phyloP scores from a whole-genome alignment of 2,329 filamentous ascomycete species.

The Rutstroemia sp. region DNA sequence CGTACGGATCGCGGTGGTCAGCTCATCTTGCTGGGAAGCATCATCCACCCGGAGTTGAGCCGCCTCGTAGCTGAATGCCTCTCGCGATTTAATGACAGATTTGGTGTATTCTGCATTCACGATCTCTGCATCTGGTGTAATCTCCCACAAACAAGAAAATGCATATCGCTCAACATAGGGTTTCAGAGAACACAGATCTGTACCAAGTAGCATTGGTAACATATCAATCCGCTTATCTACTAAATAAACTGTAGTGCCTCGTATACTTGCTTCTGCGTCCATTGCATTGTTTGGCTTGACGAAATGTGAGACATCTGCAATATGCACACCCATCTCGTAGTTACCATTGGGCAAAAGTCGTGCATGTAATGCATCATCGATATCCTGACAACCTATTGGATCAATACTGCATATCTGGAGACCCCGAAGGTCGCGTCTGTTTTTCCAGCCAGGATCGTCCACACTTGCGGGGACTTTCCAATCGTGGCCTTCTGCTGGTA shows the following conservation, averaged over 20 bases:
- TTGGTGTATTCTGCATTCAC: slow-evolving; percentile 87
- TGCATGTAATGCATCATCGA: slow-evolving; percentile 93
- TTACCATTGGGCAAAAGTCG: slow-evolving; percentile 82
- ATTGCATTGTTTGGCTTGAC: slow-evolving; percentile 96
- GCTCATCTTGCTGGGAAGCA: slow-evolving; percentile 73
- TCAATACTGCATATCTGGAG: slow-evolving; percentile 96
- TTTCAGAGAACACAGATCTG: slow-evolving; percentile 92
- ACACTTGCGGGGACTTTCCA: slow-evolving; percentile 82
- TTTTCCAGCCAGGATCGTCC: slow-evolving; percentile 80
- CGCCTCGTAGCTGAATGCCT: slow-evolving; percentile 96
- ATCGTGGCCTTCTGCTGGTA: slow-evolving; percentile 84
- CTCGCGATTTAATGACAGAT: slow-evolving; percentile 92
- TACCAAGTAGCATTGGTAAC: slow-evolving; percentile 93
- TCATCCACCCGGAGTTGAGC: slow-evolving; percentile 94
- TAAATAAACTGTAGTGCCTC: slow-evolving; percentile 93
- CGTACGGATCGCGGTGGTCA: slow-evolving; percentile 83
- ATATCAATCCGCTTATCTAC: slow-evolving; percentile 99
- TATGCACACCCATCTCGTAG: slow-evolving; percentile 93
- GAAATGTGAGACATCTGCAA: slow-evolving; percentile 98
- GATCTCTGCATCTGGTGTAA: slow-evolving; percentile 78
- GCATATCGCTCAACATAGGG: slow-evolving; percentile 94
- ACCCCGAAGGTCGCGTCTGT: slow-evolving; percentile 73
- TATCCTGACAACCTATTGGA: slow-evolving; percentile 92
- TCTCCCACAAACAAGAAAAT: slow-evolving; percentile 83
- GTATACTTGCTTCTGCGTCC: slow-evolving; percentile 89